These are phyloP conservation scores for Exophiala phaeomuriformis DNA, from an alignment of 2,329 filamentous ascomycete genomes.

Conservation along the genomic window DNA sequence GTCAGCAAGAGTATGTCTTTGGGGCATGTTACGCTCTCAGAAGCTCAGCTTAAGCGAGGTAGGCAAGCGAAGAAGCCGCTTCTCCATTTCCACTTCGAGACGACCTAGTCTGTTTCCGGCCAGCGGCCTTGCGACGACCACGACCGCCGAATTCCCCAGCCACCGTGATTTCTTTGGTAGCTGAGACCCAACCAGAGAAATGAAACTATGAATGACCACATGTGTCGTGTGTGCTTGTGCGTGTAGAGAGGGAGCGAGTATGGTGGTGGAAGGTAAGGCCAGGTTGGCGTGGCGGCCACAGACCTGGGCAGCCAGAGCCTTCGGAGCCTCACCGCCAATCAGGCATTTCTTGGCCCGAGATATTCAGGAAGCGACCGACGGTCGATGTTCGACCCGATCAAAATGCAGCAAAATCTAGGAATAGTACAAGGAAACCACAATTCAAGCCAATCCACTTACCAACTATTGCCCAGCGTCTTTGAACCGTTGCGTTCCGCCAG, in stretches of 20 bases:
- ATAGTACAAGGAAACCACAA: constrained; percentile 8
- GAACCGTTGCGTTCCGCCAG: constrained; percentile 80
- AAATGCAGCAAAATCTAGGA: not conserved
- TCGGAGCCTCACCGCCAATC: constrained; percentile 20
- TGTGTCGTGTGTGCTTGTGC: not conserved
- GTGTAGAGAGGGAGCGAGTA: not conserved
- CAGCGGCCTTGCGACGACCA: too few relatives aligned
- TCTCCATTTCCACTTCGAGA: too few relatives aligned
- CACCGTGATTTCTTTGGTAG: constrained; percentile 11
- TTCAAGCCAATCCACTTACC: constrained; percentile 59
- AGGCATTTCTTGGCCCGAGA: constrained; percentile 16
- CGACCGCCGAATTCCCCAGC: constrained; percentile 5
- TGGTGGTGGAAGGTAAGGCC: constrained; percentile 1
- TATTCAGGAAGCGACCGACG: constrained; percentile 5
- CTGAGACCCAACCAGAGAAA: too few relatives aligned
- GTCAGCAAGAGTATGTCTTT: constrained; percentile 7
- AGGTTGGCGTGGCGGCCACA: constrained; percentile 23
- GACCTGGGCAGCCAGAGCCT: not conserved
- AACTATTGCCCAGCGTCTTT: constrained; percentile 88
- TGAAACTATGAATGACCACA: not conserved
- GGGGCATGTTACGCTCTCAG: too few relatives aligned
- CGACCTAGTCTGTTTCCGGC: too few relatives aligned
- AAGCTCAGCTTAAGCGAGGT: too few relatives aligned
- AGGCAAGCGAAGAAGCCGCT: too few relatives aligned
- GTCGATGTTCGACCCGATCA: constrained; percentile 17